These are phyloP conservation scores for Penicillium lagena DNA, from an alignment of 495 filamentous ascomycete species.

Conservation along the genomic window DNA sequence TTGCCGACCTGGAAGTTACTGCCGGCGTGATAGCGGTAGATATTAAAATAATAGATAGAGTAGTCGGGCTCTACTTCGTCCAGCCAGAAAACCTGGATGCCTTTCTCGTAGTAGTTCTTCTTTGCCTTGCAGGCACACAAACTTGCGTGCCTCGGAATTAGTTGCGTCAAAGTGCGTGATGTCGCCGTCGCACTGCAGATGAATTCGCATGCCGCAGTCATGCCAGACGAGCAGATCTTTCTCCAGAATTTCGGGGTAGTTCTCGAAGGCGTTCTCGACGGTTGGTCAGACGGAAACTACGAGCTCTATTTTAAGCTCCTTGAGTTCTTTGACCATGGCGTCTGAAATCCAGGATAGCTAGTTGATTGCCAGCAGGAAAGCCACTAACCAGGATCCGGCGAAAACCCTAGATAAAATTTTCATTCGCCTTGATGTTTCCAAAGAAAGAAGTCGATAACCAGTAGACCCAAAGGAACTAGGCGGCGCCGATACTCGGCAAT, in stretches of 20 bases:
- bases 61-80: slow-evolving; percentile 58
- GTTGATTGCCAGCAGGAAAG: slow-evolving; percentile 1
- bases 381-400: slow-evolving; percentile 45
- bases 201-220: slow-evolving; percentile 45
- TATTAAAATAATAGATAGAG: slow-evolving; percentile 52
- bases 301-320: slow-evolving; percentile 44
- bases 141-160: slow-evolving; percentile 43
- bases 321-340: slow-evolving; percentile 50
- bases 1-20: slow-evolving; percentile 48
- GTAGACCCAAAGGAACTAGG: slow-evolving; percentile 47
- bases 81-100: slow-evolving; percentile 55
- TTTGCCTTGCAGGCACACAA: slow-evolving; percentile 50
- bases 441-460: slow-evolving; percentile 56
- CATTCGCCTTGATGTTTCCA: slow-evolving; percentile 54
- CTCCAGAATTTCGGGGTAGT: slow-evolving; percentile 50
- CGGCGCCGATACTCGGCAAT: slow-evolving; percentile 49
- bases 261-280: slow-evolving; percentile 44
- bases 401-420: slow-evolving; percentile 50
- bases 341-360: slow-evolving; percentile 13
- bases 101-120: slow-evolving; percentile 49
- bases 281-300: slow-evolving; percentile 60
- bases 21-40: slow-evolving; percentile 50
- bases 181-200: slow-evolving; percentile 48
- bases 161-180: slow-evolving; percentile 52
- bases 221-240: slow-evolving; percentile 45